Evolutionary conservation across 768 basidiomycete genomes (phyloP).

Genomic region (Podaxis sp.): DNA sequence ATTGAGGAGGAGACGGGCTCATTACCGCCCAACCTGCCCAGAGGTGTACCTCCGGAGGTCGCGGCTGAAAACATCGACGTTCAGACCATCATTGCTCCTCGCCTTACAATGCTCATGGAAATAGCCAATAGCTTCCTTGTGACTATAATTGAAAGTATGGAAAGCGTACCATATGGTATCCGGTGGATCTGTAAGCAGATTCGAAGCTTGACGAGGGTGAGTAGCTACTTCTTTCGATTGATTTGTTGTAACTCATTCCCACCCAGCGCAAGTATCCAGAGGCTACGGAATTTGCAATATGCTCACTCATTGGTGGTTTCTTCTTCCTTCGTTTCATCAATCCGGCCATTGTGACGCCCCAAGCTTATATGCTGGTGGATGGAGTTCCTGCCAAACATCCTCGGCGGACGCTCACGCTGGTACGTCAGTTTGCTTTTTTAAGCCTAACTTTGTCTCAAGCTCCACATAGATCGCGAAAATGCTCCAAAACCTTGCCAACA

Average conservation of each 20-base stretch:
- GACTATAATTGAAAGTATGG: conserved; percentile 98
- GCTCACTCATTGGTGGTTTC: conserved; percentile 98
- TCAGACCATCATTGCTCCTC: conserved; percentile 95
- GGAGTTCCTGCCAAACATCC: conserved; percentile 98
- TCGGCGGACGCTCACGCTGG: conserved; percentile 89
- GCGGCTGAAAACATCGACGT: conserved; percentile 94
- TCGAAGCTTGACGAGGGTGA: conserved; percentile 88
- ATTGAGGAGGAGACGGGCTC: conserved; percentile 97
- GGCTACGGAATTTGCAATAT: conserved; percentile 97
- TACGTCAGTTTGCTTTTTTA: conserved; percentile 36
- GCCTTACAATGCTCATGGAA: conserved; percentile 99
- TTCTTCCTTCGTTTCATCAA: conserved; percentile 99
- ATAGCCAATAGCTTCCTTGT: conserved; percentile 97
- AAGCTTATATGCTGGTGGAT: conserved; percentile 99
- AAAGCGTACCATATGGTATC: conserved; percentile 98
- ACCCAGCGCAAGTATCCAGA: conserved; percentile 96
- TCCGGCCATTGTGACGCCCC: conserved; percentile 97
- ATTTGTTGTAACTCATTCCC: not conserved
- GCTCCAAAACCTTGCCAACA: conserved; percentile 98
- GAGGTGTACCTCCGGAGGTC: conserved; percentile 92
- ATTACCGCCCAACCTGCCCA: conserved; percentile 85
- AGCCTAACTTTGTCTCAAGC: not conserved
- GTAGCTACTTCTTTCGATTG: conserved; percentile 22
- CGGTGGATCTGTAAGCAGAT: conserved; percentile 99
- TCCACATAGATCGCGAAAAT: conserved; percentile 90